A percentile compares a stretch with the other conserved stretches of the same genome.
These are phyloP conservation scores for Talaromyces albobiverticillius DNA, from an alignment of 2,329 filamentous ascomycete genomes.

Conservation along the genomic window DNA sequence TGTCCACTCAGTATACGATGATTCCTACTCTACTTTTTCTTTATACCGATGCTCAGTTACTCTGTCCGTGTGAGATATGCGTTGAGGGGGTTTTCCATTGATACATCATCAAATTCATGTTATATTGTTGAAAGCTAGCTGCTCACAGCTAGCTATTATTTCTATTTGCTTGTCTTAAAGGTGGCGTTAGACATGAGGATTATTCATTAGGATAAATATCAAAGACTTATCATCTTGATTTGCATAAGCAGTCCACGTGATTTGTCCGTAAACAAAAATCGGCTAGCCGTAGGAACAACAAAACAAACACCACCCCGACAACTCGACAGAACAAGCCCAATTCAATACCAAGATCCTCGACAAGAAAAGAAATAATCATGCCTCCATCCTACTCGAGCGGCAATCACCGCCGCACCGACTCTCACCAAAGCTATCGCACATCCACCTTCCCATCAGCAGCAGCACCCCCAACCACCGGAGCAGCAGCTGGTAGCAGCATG, in stretches of 20 bases:
- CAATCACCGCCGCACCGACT: slow-evolving; percentile 4
- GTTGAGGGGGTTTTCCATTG: slow-evolving; percentile 21
- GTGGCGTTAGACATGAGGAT: not conserved
- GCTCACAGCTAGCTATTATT: slow-evolving; percentile 10
- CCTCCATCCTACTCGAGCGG: not conserved
- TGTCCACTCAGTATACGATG: slow-evolving; percentile 9
- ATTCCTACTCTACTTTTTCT: slow-evolving; percentile 8
- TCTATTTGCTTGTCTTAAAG: not conserved
- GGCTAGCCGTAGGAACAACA: not conserved
- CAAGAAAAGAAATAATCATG: not conserved
- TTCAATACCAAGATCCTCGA: not conserved
- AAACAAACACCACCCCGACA: not conserved
- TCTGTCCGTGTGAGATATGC: slow-evolving; percentile 5
- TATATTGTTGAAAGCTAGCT: slow-evolving; percentile 13
- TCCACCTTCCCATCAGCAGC: not conserved
- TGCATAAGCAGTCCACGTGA: not conserved
- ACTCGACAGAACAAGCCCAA: not conserved
- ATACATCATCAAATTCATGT: slow-evolving; percentile 17
- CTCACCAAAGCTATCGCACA: not conserved
- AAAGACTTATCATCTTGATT: not conserved
- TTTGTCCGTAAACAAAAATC: not conserved
- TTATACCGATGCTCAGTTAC: not conserved
- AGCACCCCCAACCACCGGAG: not conserved
- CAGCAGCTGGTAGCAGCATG: not conserved
- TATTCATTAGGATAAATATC: not conserved